Conservation (phyloP, 1,284 basidiomycete genomes). For the Cutaneotrichosporon spelunceum region DNA sequence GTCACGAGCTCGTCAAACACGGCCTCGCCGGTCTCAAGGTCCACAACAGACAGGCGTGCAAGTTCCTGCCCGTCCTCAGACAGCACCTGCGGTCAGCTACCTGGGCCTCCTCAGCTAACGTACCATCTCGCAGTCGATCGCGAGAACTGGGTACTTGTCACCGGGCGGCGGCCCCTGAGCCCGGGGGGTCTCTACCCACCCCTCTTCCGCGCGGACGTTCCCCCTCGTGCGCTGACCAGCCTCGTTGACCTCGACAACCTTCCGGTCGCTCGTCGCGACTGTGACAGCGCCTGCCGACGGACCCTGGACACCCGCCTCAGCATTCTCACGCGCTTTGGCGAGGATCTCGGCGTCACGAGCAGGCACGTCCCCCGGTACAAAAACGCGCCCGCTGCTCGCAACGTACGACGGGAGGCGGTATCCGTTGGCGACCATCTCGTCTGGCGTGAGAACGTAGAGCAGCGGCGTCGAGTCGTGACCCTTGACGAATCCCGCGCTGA, state of each 20-base stretch:
- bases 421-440: slow-evolving; percentile 86
- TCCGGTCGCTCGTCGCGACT: neutral
- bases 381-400: slow-evolving; percentile 43
- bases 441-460: slow-evolving; percentile 68
- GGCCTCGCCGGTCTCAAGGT: slow-evolving; percentile 65
- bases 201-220: slow-evolving; percentile 59
- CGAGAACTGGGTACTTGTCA: slow-evolving; percentile 46
- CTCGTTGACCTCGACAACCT: slow-evolving; percentile 18
- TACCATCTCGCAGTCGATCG: slow-evolving; percentile 92
- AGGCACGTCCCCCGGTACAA: slow-evolving; percentile 34
- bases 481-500: slow-evolving; percentile 12
- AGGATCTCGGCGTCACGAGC: slow-evolving; percentile 15
- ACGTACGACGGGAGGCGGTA: slow-evolving; percentile 80
- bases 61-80: slow-evolving; percentile 84
- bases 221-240: slow-evolving; percentile 44
- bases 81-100: slow-evolving; percentile 60
- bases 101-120: slow-evolving; percentile 24
- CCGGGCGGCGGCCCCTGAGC: slow-evolving; percentile 33
- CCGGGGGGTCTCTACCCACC: slow-evolving; percentile 67
- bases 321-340: slow-evolving; percentile 9
- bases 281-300: neutral
- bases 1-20: slow-evolving; percentile 83
- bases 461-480: slow-evolving; percentile 53
- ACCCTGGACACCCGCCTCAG: neutral
- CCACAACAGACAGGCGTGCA: slow-evolving; percentile 75